Percentiles rank a stretch among this genome's conserved stretches.
phyloP scores from a whole-genome alignment of 306 rosid genomes.

The Quercus gilva region DNA sequence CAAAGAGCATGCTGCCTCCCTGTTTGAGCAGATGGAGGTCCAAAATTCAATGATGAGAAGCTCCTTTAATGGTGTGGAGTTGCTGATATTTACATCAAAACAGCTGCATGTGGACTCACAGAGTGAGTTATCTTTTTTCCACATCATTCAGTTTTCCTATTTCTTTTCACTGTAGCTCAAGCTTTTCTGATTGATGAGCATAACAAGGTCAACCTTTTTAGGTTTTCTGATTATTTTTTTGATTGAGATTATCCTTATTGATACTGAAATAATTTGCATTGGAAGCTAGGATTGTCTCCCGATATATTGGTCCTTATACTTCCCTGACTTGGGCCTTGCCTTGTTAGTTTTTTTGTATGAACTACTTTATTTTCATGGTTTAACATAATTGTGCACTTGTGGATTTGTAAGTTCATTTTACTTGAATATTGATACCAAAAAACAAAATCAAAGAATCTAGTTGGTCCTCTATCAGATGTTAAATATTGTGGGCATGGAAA shows the following conservation, averaged over 20 bases:
- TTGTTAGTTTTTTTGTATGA: neutral
- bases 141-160: slow-evolving; percentile 2
- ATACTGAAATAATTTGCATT: neutral
- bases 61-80: slow-evolving; percentile 45
- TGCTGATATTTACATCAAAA: slow-evolving; percentile 58
- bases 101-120: slow-evolving; percentile 40
- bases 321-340: neutral
- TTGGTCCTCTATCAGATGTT: no score
- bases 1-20: slow-evolving; percentile 14
- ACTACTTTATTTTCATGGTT: neutral
- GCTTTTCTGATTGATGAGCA: neutral
- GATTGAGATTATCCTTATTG: neutral
- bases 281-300: neutral
- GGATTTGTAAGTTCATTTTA: neutral
- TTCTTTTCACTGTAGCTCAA: neutral
- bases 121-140: slow-evolving; percentile 38
- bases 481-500: no score
- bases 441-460: no score
- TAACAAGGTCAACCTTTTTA: neutral
- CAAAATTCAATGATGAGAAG: slow-evolving; percentile 49
- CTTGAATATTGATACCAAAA: neutral
- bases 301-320: neutral
- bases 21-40: slow-evolving; percentile 50
- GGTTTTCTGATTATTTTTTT: neutral
- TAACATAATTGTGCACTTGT: neutral